phyloP scores from a whole-genome alignment of 495 filamentous ascomycete species.

The Cladorrhinum samala region DNA sequence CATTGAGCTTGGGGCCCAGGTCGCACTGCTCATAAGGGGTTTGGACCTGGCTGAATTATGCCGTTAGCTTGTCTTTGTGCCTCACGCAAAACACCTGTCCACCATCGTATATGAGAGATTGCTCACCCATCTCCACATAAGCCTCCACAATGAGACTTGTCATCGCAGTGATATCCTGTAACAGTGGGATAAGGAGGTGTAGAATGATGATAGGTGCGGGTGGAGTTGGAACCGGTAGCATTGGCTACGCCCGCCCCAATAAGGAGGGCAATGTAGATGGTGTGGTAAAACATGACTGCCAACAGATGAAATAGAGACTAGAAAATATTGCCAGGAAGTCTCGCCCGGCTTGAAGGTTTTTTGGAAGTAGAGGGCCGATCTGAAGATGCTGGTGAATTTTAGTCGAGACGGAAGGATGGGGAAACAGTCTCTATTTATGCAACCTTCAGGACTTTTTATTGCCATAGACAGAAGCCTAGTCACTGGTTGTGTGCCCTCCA shows the following conservation, averaged over 20 bases:
- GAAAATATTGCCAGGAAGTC: neutral
- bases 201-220: neutral
- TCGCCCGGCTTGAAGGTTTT: neutral
- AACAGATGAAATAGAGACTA: neutral
- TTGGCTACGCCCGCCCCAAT: conserved; percentile 1
- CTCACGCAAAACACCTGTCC: too few species aligned
- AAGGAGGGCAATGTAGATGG: conserved; percentile 7
- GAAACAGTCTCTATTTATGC: neutral
- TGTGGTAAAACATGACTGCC: conserved; percentile 7
- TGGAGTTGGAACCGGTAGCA: neutral
- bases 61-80: too few species aligned
- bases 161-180: neutral
- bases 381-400: neutral
- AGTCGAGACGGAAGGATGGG: neutral
- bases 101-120: too few species aligned
- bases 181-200: neutral
- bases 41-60: conserved; percentile 5
- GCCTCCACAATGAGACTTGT: conserved; percentile 6
- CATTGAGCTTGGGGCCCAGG: conserved; percentile 8
- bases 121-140: conserved; percentile 15
- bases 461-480: too few species aligned
- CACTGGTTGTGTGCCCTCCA: too few species aligned
- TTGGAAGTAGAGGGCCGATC: neutral
- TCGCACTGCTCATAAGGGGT: conserved; percentile 9
- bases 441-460: neutral